Evolutionary conservation across 768 basidiomycete genomes (phyloP).

Genomic region (Sarcodon aspratus): DNA sequence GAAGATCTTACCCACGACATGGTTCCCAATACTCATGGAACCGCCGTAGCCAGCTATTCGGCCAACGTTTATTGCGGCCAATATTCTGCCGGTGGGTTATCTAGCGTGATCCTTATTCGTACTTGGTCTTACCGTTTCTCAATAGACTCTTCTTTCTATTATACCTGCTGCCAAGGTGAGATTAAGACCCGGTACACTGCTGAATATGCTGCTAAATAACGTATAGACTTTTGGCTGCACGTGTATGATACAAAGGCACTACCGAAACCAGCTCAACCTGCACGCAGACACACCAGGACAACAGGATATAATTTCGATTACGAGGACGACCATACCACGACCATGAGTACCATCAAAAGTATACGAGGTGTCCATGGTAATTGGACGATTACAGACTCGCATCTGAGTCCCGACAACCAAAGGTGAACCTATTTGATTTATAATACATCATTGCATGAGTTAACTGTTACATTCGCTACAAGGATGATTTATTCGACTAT

Average conservation of each 20-base stretch:
- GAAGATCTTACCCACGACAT: slow-evolving; percentile 34
- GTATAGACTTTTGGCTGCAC: slow-evolving; percentile 75
- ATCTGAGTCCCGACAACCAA: slow-evolving; percentile 82
- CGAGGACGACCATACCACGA: slow-evolving; percentile 32
- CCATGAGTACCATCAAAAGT: slow-evolving; percentile 42
- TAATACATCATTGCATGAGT: neutral
- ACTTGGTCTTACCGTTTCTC: neutral
- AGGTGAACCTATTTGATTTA: slow-evolving; percentile 29
- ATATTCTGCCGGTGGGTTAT: slow-evolving; percentile 53
- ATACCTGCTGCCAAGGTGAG: slow-evolving; percentile 78
- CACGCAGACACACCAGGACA: neutral
- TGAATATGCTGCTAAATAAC: slow-evolving; percentile 1
- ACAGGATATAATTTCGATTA: neutral
- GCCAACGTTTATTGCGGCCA: slow-evolving; percentile 80
- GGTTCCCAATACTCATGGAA: slow-evolving; percentile 72
- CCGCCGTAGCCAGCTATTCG: slow-evolving; percentile 61
- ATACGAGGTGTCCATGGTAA: slow-evolving; percentile 67
- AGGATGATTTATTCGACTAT: slow-evolving; percentile 94
- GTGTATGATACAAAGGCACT: slow-evolving; percentile 68
- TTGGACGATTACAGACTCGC: slow-evolving; percentile 96
- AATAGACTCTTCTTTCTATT: slow-evolving; percentile 82
- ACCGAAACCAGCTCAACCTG: slow-evolving; percentile 10
- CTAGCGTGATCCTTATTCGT: slow-evolving; percentile 1
- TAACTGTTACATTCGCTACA: neutral
- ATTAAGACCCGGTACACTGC: neutral